Evolutionary conservation across 1,284 basidiomycete species (phyloP).

Genomic region (Fomitopsis pinicola): DNA sequence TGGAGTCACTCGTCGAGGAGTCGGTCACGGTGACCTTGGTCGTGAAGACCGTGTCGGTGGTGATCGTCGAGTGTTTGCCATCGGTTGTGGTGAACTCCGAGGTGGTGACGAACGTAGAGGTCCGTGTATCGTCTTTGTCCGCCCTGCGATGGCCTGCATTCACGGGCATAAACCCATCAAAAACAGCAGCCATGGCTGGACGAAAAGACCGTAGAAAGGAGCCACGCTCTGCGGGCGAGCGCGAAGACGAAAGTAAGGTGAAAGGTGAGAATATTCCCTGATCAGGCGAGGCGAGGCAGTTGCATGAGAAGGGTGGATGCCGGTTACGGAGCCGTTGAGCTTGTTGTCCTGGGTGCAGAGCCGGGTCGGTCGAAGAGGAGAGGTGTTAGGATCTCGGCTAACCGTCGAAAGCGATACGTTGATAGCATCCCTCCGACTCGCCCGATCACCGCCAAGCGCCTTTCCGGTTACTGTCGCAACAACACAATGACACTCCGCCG

Average conservation of each 20-base stretch:
- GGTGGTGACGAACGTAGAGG: slow-evolving; percentile 1
- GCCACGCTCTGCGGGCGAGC: not conserved
- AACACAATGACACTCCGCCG: not conserved
- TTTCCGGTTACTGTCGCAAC: not conserved
- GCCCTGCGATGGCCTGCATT: not conserved
- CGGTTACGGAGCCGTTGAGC: not conserved
- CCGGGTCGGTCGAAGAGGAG: not conserved
- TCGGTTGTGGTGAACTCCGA: not conserved
- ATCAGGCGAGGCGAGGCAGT: too few relatives aligned
- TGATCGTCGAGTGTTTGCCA: not conserved
- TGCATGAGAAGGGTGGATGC: not conserved
- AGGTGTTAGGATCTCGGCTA: not conserved
- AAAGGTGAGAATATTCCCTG: too few relatives aligned
- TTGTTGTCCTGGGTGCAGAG: not conserved
- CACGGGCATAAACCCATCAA: not conserved
- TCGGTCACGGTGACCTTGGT: not conserved
- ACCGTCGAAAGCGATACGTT: not conserved
- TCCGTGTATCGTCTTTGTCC: not conserved
- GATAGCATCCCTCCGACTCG: not conserved
- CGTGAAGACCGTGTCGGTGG: not conserved
- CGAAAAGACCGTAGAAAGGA: not conserved
- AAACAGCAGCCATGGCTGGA: slow-evolving; percentile 1
- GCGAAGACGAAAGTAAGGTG: not conserved
- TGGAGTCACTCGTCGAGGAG: not conserved
- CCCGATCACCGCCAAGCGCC: not conserved